These are phyloP conservation scores for Cryptococcus hybrid DNA, from an alignment of 1,284 basidiomycete species.

Conservation along the genomic window DNA sequence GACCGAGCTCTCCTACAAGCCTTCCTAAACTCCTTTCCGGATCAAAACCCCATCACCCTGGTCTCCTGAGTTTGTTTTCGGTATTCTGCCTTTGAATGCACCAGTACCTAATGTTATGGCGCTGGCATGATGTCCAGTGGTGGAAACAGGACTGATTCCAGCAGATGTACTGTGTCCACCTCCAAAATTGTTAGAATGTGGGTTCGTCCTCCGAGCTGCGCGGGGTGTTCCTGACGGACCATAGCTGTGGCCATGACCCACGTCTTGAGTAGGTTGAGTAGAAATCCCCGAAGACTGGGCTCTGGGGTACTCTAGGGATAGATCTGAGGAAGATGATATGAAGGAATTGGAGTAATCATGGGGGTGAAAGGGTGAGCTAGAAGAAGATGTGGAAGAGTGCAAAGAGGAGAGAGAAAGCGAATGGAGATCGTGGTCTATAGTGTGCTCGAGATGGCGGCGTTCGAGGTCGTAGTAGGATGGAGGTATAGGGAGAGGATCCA, in stretches of 20 bases:
- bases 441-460: conserved; percentile 42
- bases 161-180: conserved; percentile 19
- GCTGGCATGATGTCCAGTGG: conserved; percentile 80
- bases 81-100: conserved; percentile 53
- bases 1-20: conserved; percentile 45
- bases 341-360: conserved; percentile 14
- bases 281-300: conserved; percentile 12
- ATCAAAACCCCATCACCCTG: conserved; percentile 70
- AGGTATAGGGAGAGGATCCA: conserved; percentile 45
- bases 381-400: conserved; percentile 13
- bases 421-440: conserved; percentile 45
- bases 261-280: conserved; percentile 4
- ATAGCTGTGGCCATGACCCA: conserved; percentile 3
- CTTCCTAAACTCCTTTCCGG: conserved; percentile 75
- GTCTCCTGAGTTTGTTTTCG: conserved; percentile 58
- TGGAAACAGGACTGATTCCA: conserved; percentile 60
- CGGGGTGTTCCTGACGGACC: conserved; percentile 27
- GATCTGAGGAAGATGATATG: conserved; percentile 15
- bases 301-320: conserved; percentile 25
- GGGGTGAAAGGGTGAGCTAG: not conserved
- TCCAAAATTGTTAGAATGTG: conserved; percentile 7
- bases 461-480: conserved; percentile 42
- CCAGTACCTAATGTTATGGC: conserved; percentile 81
- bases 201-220: conserved; percentile 2
- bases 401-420: conserved; percentile 39